Percentiles rank a stretch among this genome's conserved stretches.
Conservation (phyloP, 192 early-diverging fungal species). For the Entomortierella chlamydospora region DNA sequence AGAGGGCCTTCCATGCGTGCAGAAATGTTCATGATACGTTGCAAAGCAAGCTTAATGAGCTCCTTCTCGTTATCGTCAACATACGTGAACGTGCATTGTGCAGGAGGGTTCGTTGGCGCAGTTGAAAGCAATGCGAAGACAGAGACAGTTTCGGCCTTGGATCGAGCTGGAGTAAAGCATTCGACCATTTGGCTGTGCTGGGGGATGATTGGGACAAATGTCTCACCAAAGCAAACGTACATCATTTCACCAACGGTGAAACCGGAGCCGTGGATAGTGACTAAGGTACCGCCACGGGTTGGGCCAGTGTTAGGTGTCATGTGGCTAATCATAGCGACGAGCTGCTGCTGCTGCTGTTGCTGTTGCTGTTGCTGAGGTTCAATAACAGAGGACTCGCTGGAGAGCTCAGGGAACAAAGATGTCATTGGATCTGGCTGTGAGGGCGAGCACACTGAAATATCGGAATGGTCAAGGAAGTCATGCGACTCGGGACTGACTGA, state of each 20-base stretch:
- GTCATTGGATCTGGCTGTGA: constrained; percentile 21
- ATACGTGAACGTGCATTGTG: constrained; percentile 39
- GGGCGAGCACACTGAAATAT: not conserved
- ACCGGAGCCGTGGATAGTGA: constrained; percentile 40
- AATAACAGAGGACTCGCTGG: not conserved
- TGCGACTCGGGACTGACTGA: constrained; percentile 21
- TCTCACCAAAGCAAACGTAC: constrained; percentile 50
- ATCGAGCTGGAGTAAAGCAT: constrained; percentile 37
- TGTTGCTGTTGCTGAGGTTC: constrained; percentile 5
- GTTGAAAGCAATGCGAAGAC: constrained; percentile 24
- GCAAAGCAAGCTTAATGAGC: constrained; percentile 46
- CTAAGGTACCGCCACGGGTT: constrained; percentile 44
- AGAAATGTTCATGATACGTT: constrained; percentile 48
- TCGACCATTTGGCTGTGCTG: constrained; percentile 39
- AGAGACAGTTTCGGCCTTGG: constrained; percentile 35
- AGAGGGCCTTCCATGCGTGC: constrained; percentile 33
- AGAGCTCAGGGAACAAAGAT: constrained; percentile 36
- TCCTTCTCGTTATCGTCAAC: constrained; percentile 53
- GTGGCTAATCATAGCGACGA: constrained; percentile 19
- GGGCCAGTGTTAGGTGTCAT: constrained; percentile 49
- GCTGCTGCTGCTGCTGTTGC: constrained; percentile 11
- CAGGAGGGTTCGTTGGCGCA: not conserved
- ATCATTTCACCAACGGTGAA: constrained; percentile 48
- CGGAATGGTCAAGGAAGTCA: constrained; percentile 16
- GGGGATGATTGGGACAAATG: constrained; percentile 39